Evolutionary conservation across 257 asterid genomes (phyloP), one percentile per base, ranked within the genome.

Genomic region (Solanum chaucha): DNA sequence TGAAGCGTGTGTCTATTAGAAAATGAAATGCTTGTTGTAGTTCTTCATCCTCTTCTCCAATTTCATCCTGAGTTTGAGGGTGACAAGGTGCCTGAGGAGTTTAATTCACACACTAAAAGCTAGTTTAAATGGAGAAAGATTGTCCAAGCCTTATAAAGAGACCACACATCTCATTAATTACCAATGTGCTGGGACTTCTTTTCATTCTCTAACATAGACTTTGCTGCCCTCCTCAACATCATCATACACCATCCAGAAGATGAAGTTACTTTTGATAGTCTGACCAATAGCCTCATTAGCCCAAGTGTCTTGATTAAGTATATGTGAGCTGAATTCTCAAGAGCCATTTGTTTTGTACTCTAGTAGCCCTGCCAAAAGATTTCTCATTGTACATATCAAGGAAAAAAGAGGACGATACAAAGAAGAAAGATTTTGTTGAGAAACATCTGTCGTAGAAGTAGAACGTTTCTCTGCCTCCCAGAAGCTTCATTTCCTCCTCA

Each of bases 291-390:
- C 97, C 86, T 97, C 99, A 89, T 96, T 93, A 87, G 93, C 99
- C 99, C 99, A 96, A 28, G 98, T 96, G 90, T 97, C 99, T 28
- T 99, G 98, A 88, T 97, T 97, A 70, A 97, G 98, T 98, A 95
- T 96, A 89, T 96, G 98, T 48, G 99, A 96, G 92, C 94, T 94
- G 89, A 97, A 97, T 91, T 96, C 98, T 89, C 83, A 97, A 91
- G 86, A 96, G 98, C 99, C 99, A 97, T 86, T 94, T 95, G 87
- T 95, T 92, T 93, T 92, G 95, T 65, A 36, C 44, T 88, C 88
- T 96, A 10, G 99, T 94, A 83, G 92, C 99, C 98, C 94, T 97
- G 89, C 95, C 98, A 88, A 97, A 97, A 44, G 98, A 77, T 7
- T 9, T 58, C 75, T 98, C 99, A 67, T 91, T 96, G 92, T 87